phyloP scores from a whole-genome alignment of 257 asterid species.

The Salvia rosmarinus region DNA sequence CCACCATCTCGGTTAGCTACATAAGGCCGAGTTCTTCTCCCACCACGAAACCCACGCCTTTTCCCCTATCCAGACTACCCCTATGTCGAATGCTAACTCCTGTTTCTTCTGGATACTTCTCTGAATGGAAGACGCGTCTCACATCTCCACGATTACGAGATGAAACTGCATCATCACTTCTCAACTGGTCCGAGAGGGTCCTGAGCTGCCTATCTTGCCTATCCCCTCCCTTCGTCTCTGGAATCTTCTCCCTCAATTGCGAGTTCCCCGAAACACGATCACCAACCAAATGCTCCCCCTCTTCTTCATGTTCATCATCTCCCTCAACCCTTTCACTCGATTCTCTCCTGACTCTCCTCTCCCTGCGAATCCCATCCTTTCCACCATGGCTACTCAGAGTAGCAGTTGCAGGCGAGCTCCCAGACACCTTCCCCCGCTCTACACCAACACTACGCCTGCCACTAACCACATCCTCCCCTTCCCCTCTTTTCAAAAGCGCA shows the following conservation, averaged over 20 bases:
- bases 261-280: conserved; percentile 49
- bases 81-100: conserved; percentile 41
- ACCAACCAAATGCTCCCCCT: conserved; percentile 35
- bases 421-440: conserved; percentile 54
- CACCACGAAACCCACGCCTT: conserved; percentile 76
- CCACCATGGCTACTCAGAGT: conserved; percentile 43
- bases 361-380: conserved; percentile 49
- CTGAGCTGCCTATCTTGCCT: conserved; percentile 48
- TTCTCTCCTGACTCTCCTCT: conserved; percentile 50
- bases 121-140: conserved; percentile 35
- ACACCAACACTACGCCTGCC: conserved; percentile 60
- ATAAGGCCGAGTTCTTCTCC: conserved; percentile 66
- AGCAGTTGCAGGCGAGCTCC: no score
- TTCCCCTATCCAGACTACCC: conserved; percentile 53
- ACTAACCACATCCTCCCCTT: conserved; percentile 48
- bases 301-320: conserved; percentile 38
- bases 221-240: conserved; percentile 38
- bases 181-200: conserved; percentile 66
- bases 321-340: conserved; percentile 48
- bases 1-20: conserved; percentile 52
- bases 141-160: conserved; percentile 50
- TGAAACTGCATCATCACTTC: conserved; percentile 65
- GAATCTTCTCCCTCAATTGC: conserved; percentile 44
- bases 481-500: conserved; percentile 48
- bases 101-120: conserved; percentile 44